Conservation (phyloP, 2,329 filamentous ascomycete genomes). For the Endothia cerciana region DNA sequence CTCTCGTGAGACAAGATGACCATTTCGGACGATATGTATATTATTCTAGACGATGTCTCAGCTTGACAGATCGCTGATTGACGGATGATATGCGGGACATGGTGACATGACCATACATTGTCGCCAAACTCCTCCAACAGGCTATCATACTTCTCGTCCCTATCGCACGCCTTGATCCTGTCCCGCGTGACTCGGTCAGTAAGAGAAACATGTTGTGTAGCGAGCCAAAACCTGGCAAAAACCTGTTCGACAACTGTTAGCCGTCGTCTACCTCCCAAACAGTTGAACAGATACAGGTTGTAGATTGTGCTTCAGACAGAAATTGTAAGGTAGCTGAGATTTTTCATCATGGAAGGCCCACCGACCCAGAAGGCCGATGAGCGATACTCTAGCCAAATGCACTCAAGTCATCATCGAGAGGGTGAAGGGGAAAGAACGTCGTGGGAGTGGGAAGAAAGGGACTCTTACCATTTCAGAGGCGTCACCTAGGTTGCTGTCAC, state of each 20-base stretch:
- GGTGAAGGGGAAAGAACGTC: slow-evolving; percentile 20
- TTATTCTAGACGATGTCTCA: slow-evolving; percentile 70
- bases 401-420: slow-evolving; percentile 97
- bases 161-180: slow-evolving; percentile 95
- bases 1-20: slow-evolving; percentile 90
- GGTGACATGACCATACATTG: slow-evolving; percentile 67
- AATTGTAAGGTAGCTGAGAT: slow-evolving; percentile 93
- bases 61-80: slow-evolving; percentile 42
- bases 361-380: slow-evolving; percentile 55
- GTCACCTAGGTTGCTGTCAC: slow-evolving; percentile 20
- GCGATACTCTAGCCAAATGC: slow-evolving; percentile 99
- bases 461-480: slow-evolving; percentile 44
- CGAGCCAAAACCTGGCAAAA: slow-evolving; percentile 7
- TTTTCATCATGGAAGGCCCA: slow-evolving; percentile 95
- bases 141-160: slow-evolving; percentile 82
- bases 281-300: slow-evolving; percentile 32
- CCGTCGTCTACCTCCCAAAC: slow-evolving; percentile 22
- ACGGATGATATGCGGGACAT: slow-evolving; percentile 37
- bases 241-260: slow-evolving; percentile 30
- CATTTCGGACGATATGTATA: slow-evolving; percentile 89
- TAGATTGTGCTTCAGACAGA: slow-evolving; percentile 74
- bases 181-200: slow-evolving; percentile 32
- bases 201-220: slow-evolving; percentile 6
- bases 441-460: slow-evolving; percentile 11
- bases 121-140: slow-evolving; percentile 80